Base-by-base conservation (phyloP, 495 filamentous ascomycete genomes). In the Trichoderma orchidacearum region DNA sequence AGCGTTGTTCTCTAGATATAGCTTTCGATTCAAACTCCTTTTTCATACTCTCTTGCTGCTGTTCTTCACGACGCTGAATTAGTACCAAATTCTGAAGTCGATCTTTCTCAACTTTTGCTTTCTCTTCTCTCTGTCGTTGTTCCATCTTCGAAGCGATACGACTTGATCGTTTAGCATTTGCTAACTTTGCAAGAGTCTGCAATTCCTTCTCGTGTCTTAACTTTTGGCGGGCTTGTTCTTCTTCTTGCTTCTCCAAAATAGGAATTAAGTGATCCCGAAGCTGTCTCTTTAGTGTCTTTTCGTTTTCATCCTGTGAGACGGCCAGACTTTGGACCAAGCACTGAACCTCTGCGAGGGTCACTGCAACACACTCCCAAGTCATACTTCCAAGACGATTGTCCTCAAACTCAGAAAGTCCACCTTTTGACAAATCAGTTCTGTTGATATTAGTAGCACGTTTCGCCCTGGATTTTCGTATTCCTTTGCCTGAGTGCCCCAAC, bases 131-230 rank as follows among this genome's bases (percentile, higher is more conserved):
- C 60, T 83, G 83, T 59, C 89, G 88, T 55, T 82, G 86, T 66
- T 95, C 87, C 28, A 81, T 70, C 69, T 90, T 95, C 54, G 79
- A 77, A 31, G 89, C 89, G 52, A 97, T 77, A 52, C 93, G 83
- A 60, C 88, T 92, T 0, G 93, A 96, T 56, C 93, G 75, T 72
- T 98, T 98, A 0, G 93, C 92, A 36, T 85, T 85, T n/a, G 89
- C 90, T 59, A 97, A 75, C 62, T 91, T 86, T 64, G 92, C 81
- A 60, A 92, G 64, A 61, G 83, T 88, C 54, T 87, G 70, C 30
- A 94, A 65, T 62, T 96, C 90, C 64, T 87, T 90, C 66, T 92
- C 84, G 58, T 81, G 80, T 68, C 83, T 82, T 21, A 78, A 68
- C 55, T 75, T 79, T 63, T 87, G 87, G 41, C 84, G 78, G 59